These are phyloP conservation scores for Alliaria petiolata DNA, from an alignment of 345 rosid genomes.

Conservation along the genomic window DNA sequence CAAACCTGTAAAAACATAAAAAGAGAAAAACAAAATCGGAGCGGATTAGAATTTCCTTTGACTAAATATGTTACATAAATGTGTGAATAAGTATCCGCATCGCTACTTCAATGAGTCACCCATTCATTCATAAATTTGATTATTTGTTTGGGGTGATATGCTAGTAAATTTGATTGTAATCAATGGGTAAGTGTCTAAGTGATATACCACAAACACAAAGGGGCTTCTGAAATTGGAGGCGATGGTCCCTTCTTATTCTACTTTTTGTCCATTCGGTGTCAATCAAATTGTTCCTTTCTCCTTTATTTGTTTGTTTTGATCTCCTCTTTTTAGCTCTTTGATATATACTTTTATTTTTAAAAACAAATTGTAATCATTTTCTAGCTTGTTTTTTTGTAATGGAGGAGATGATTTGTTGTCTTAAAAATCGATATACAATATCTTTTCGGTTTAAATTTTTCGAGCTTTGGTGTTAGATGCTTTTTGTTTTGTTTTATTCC, in stretches of 20 bases:
- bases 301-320: slow-evolving; percentile 4
- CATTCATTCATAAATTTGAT: neutral
- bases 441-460: neutral
- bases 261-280: slow-evolving; percentile 21
- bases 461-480: slow-evolving; percentile 26
- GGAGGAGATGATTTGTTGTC: neutral
- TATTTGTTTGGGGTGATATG: neutral
- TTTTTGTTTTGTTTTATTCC: slow-evolving; percentile 31
- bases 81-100: too few relatives aligned
- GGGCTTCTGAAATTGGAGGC: slow-evolving; percentile 11
- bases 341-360: neutral
- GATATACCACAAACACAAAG: slow-evolving; percentile 18
- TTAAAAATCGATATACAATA: neutral
- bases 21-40: too few relatives aligned
- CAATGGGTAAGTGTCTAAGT: slow-evolving; percentile 1
- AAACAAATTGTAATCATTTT: neutral
- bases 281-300: slow-evolving; percentile 23
- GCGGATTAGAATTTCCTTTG: too few relatives aligned
- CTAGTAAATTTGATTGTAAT: neutral
- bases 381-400: neutral
- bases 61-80: too few relatives aligned
- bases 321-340: neutral
- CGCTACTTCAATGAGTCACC: too few relatives aligned
- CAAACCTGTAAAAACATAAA: too few relatives aligned
- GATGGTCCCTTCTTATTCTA: slow-evolving; percentile 27